phyloP scores from a whole-genome alignment of 2,329 filamentous ascomycete species.

The Fusarium sp. region DNA sequence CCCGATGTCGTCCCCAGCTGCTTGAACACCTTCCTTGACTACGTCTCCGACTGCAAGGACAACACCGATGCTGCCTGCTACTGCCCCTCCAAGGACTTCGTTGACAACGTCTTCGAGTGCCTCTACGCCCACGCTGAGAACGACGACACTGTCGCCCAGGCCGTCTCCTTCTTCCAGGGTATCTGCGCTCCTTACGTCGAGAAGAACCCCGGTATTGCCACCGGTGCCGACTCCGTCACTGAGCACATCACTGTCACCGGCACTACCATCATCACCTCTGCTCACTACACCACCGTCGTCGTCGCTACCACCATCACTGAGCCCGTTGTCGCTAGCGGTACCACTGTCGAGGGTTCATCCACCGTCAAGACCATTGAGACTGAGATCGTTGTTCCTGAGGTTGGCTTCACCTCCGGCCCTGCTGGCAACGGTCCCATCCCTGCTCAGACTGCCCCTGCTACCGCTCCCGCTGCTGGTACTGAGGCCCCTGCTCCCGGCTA shows the following conservation, averaged over 20 bases:
- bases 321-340: conserved; percentile 62
- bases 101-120: conserved; percentile 83
- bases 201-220: conserved; percentile 87
- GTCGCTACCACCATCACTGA: conserved; percentile 61
- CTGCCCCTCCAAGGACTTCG: conserved; percentile 83
- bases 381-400: conserved; percentile 64
- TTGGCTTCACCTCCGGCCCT: conserved; percentile 59
- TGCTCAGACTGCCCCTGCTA: conserved; percentile 55
- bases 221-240: conserved; percentile 74
- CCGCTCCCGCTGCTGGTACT: conserved; percentile 51
- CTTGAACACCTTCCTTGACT: conserved; percentile 89
- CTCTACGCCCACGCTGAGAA: conserved; percentile 79
- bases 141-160: conserved; percentile 73
- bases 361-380: conserved; percentile 64
- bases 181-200: conserved; percentile 83
- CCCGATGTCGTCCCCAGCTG: conserved; percentile 85
- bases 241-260: conserved; percentile 68
- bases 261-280: conserved; percentile 62
- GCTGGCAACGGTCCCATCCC: conserved; percentile 38
- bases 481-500: conserved; percentile 35
- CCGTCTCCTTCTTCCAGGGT: conserved; percentile 87
- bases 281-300: conserved; percentile 64
- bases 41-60: conserved; percentile 76
- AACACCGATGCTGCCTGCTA: conserved; percentile 88
- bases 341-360: conserved; percentile 59